Base-by-base conservation (phyloP, 306 rosid species). In the Mimosa bimucronata region DNA sequence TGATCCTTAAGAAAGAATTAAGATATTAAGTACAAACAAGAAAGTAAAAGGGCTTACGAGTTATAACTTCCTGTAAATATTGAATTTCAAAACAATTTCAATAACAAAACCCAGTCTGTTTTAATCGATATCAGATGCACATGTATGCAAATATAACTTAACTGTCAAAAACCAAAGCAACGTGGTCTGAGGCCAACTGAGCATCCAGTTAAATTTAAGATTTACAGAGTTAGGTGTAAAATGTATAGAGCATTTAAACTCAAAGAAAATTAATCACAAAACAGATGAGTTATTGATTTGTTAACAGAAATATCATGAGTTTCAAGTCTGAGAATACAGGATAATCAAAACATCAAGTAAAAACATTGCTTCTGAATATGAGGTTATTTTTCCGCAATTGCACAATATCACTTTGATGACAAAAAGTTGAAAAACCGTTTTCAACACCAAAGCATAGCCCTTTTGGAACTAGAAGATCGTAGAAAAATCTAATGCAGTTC, bases 21-120 rank as follows among this genome's bases (percentile, higher is more conserved):
- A 64, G 29, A 74, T 65, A 45, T 71, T 45, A 62, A 30, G 75
- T 16, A 46, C 64, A 71, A 65, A 71, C 65, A 37, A 21, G 69
- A 75, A 69, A 67, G 60, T 28, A 31, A 78, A 3, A 74, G 29
- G 48, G 40, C 45, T 18, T 34, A 44, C 57, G 73, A 76, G 44
- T 50, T 73, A 64, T 53, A 66, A 67, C 50, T 41, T 65, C 53
- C 80, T 73, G 50, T 29, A 66, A 66, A 37, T 7, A 16, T 65
- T 31, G 44, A 65, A 65, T 34, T 37, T 66, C 42, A 34, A 9
- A 66, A 66, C 15, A 66, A 9, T n/a, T 34, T 66, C 71, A 34
- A 66, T 10, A 71, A 57, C 65, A 23, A 71, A 71, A 72, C 76
- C 57, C 30, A 29, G 40, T 40, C 8, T 40, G 8, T 26, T 71